These are phyloP conservation scores for Deuterostichococcus epilithicus DNA, from an alignment of 139 green algal genomes.

Conservation along the genomic window DNA sequence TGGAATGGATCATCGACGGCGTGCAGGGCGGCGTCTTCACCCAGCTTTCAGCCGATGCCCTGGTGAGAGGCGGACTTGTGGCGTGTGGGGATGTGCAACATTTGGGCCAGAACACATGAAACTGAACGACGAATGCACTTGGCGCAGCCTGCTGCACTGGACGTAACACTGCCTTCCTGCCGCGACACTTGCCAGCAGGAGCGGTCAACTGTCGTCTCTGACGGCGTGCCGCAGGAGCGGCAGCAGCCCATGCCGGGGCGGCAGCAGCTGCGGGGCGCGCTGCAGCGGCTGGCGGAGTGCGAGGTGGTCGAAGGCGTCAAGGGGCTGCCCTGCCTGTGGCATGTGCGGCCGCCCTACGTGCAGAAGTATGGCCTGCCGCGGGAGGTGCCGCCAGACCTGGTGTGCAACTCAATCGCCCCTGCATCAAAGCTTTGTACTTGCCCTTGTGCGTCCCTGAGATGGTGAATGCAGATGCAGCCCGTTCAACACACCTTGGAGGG, in stretches of 20 bases:
- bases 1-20: constrained; percentile 26
- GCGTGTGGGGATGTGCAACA: too few relatives aligned
- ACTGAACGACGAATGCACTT: too few relatives aligned
- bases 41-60: background rate
- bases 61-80: too few relatives aligned
- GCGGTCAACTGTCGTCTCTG: too few relatives aligned
- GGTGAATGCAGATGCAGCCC: too few relatives aligned
- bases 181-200: too few relatives aligned
- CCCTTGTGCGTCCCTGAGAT: too few relatives aligned
- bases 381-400: constrained; percentile 22
- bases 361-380: constrained; percentile 20
- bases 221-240: background rate
- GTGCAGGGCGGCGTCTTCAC: background rate
- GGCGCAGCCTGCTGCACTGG: background rate
- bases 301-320: constrained; percentile 25
- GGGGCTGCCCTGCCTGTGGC: constrained; percentile 34
- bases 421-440: too few relatives aligned
- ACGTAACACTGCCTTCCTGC: too few relatives aligned
- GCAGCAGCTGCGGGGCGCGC: background rate
- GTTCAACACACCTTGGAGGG: too few relatives aligned
- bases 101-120: too few relatives aligned
- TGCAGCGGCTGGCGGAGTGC: constrained; percentile 1
- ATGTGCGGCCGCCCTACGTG: constrained; percentile 7
- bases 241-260: background rate
- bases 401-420: too few relatives aligned